Percentiles rank a stretch among this genome's conserved stretches.
Conservation (phyloP, 371 early-diverging fungal genomes). For the Blakeslea trispora region DNA sequence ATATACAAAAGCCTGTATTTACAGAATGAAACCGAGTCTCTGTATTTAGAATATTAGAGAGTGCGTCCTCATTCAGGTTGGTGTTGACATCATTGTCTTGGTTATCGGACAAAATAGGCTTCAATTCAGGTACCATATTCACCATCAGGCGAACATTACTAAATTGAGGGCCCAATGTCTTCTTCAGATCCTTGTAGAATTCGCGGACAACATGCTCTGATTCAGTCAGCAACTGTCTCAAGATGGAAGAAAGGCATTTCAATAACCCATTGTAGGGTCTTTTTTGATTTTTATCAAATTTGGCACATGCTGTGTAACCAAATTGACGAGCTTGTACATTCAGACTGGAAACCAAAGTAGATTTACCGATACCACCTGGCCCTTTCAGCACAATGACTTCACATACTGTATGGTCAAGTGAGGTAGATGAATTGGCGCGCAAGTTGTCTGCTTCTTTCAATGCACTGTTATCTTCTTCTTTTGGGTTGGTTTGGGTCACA, state of each 20-base stretch:
- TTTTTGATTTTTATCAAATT: conserved; percentile 48
- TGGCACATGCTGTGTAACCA: conserved; percentile 45
- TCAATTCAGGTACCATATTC: conserved; percentile 48
- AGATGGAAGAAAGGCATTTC: conserved; percentile 40
- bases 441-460: conserved; percentile 22
- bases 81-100: conserved; percentile 15
- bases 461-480: conserved; percentile 3
- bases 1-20: conserved; percentile 10
- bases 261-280: conserved; percentile 47
- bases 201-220: conserved; percentile 43
- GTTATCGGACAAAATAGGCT: conserved; percentile 34
- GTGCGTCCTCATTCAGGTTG: conserved; percentile 29
- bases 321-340: conserved; percentile 40
- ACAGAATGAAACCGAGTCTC: conserved; percentile 47
- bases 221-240: conserved; percentile 46
- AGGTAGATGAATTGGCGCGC: conserved; percentile 13
- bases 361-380: conserved; percentile 48
- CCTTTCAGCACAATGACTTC: conserved; percentile 43
- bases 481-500: neutral
- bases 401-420: conserved; percentile 18
- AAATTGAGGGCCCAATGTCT: conserved; percentile 44
- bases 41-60: conserved; percentile 29
- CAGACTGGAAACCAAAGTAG: conserved; percentile 34
- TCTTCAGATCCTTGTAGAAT: conserved; percentile 38
- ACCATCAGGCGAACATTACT: conserved; percentile 41